These are phyloP conservation scores for Hypsizygus ulmarius DNA, from an alignment of 1,284 basidiomycete genomes.

Conservation along the genomic window DNA sequence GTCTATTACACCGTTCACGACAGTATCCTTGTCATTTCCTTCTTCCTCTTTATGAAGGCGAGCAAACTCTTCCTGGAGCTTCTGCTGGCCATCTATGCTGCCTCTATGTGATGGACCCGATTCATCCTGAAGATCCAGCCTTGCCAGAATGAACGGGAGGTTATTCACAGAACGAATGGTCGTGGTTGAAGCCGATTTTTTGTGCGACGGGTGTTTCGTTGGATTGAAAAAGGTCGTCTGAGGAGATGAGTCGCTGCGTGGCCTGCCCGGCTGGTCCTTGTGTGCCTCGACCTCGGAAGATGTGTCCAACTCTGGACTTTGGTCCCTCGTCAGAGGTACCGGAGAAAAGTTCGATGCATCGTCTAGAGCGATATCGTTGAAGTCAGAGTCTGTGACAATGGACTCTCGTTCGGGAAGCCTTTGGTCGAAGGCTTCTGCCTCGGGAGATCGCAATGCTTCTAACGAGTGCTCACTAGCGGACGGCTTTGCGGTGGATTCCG, in stretches of 20 bases:
- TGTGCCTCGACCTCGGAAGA: slow-evolving; percentile 6
- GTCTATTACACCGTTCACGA: slow-evolving; percentile 50
- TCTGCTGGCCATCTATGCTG: slow-evolving; percentile 63
- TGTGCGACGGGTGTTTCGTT: slow-evolving; percentile 36
- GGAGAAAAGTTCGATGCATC: slow-evolving; percentile 59
- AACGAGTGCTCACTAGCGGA: slow-evolving; percentile 23
- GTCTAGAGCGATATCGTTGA: slow-evolving; percentile 60
- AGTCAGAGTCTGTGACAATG: slow-evolving; percentile 47
- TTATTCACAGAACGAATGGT: slow-evolving; percentile 54
- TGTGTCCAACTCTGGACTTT: slow-evolving; percentile 22
- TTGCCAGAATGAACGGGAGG: slow-evolving; percentile 49
- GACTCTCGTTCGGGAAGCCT: slow-evolving; percentile 37
- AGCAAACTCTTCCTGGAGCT: slow-evolving; percentile 68
- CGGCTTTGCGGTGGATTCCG: slow-evolving; percentile 10
- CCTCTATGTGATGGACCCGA: slow-evolving; percentile 34
- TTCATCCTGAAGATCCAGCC: slow-evolving; percentile 46
- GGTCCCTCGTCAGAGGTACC: slow-evolving; percentile 41
- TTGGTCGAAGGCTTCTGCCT: slow-evolving; percentile 26
- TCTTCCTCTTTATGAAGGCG: slow-evolving; percentile 55
- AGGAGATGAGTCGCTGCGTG: slow-evolving; percentile 6
- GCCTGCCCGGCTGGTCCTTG: slow-evolving; percentile 7
- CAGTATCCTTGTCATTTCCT: slow-evolving; percentile 32
- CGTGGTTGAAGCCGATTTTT: slow-evolving; percentile 61
- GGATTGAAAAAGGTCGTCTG: slow-evolving; percentile 10
- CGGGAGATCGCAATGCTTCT: slow-evolving; percentile 37